Conservation (phyloP, 352 stramenopile genomes). For the Phytophthora hibernalis region DNA sequence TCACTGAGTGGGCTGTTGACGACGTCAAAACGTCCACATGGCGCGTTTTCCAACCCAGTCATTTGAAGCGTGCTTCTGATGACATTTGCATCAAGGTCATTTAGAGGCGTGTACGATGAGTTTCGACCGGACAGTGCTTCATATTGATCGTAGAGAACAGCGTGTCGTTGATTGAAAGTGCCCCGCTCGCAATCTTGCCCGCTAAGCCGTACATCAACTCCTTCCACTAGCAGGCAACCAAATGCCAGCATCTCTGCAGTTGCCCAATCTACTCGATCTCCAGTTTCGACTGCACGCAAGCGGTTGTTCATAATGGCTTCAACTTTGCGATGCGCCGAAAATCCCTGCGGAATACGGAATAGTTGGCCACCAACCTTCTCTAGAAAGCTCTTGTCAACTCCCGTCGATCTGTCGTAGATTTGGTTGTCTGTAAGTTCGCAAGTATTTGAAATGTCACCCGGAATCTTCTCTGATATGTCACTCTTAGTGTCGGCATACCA, state of each 20-base stretch:
- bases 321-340: constrained; percentile 87
- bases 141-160: constrained; percentile 90
- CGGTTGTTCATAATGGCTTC: constrained; percentile 90
- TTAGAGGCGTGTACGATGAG: constrained; percentile 95
- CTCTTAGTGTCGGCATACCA: constrained; percentile 52
- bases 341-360: constrained; percentile 82
- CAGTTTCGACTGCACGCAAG: constrained; percentile 78
- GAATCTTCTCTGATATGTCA: constrained; percentile 9
- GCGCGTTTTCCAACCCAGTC: constrained; percentile 47
- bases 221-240: constrained; percentile 85
- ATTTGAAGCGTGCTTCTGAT: constrained; percentile 55
- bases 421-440: constrained; percentile 35
- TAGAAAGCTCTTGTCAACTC: constrained; percentile 77
- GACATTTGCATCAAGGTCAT: constrained; percentile 65
- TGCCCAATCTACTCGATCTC: constrained; percentile 87
- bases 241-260: constrained; percentile 91
- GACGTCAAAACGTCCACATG: constrained; percentile 66
- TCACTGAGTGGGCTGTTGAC: constrained; percentile 88
- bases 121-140: constrained; percentile 79
- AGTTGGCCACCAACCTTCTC: constrained; percentile 78
- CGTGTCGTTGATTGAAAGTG: constrained; percentile 92
- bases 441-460: constrained; percentile 10
- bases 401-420: constrained; percentile 61
- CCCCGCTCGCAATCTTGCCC: constrained; percentile 91
- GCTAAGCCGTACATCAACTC: constrained; percentile 83